A percentile compares a stretch with the other conserved stretches of the same genome.
phyloP scores from a whole-genome alignment of 2,329 filamentous ascomycete genomes.

The Ceratocystis ficicola region DNA sequence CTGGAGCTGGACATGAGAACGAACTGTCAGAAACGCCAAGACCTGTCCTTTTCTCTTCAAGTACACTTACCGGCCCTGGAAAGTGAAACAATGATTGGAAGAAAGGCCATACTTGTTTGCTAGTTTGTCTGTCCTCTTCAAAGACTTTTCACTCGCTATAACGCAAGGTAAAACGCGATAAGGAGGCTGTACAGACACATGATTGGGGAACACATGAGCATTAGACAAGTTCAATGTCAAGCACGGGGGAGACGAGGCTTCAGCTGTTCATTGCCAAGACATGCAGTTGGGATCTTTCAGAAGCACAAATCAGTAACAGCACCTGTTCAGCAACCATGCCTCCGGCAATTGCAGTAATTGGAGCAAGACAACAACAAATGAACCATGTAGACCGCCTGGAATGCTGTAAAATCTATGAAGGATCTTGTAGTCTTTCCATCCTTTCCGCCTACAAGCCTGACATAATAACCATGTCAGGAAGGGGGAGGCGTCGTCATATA shows the following conservation, averaged over 20 bases:
- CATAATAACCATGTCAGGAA: neutral
- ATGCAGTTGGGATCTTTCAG: neutral
- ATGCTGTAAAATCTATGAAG: neutral
- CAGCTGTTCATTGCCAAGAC: too few species aligned
- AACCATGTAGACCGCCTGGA: neutral
- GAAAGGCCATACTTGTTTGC: neutral
- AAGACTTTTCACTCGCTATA: neutral
- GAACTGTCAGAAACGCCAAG: conserved; percentile 6
- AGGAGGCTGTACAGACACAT: too few species aligned
- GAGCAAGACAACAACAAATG: neutral
- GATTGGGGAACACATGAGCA: too few species aligned
- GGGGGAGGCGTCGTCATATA: conserved; percentile 3
- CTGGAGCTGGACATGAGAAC: neutral
- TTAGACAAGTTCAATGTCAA: neutral
- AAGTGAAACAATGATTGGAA: neutral
- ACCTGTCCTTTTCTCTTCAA: neutral
- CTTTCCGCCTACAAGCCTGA: neutral
- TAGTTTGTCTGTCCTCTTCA: neutral
- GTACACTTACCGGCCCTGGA: neutral
- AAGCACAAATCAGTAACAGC: neutral
- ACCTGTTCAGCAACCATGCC: neutral
- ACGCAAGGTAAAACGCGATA: neutral
- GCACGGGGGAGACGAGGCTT: neutral
- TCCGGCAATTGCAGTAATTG: neutral
- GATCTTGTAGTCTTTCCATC: neutral